Evolutionary conservation across 768 basidiomycete species (phyloP).

Genomic region (Leccinum sublutescens): DNA sequence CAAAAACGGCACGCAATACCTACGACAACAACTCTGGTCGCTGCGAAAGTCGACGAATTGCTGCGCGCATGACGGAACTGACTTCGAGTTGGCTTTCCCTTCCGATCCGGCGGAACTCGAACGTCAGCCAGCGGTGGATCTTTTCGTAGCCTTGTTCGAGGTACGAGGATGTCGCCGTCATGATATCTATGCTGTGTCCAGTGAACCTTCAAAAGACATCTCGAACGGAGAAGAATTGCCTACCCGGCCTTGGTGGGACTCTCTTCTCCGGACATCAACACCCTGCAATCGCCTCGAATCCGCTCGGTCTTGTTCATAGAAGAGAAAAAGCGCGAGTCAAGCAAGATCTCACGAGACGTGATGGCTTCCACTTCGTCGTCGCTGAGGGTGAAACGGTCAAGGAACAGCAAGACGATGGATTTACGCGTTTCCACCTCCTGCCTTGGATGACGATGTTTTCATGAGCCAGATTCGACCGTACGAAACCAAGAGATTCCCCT

Average conservation of each 20-base stretch:
- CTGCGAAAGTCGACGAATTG: slow-evolving; percentile 68
- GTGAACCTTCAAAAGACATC: neutral
- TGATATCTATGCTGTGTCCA: slow-evolving; percentile 73
- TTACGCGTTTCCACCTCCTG: slow-evolving; percentile 68
- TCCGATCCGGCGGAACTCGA: slow-evolving; percentile 80
- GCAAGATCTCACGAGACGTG: slow-evolving; percentile 72
- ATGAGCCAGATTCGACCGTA: neutral
- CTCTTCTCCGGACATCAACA: slow-evolving; percentile 84
- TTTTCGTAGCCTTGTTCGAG: slow-evolving; percentile 92
- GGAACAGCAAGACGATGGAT: slow-evolving; percentile 75
- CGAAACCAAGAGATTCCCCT: slow-evolving; percentile 12
- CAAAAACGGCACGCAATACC: neutral
- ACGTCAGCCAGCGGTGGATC: slow-evolving; percentile 78
- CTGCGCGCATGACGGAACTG: slow-evolving; percentile 60
- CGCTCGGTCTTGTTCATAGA: slow-evolving; percentile 85
- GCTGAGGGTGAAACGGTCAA: slow-evolving; percentile 80
- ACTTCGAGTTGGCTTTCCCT: slow-evolving; percentile 76
- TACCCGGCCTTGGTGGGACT: slow-evolving; percentile 78
- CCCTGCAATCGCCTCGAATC: slow-evolving; percentile 81
- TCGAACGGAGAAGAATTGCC: slow-evolving; percentile 11
- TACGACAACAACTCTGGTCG: slow-evolving; percentile 69
- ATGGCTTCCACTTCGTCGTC: slow-evolving; percentile 72
- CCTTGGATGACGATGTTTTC: slow-evolving; percentile 35
- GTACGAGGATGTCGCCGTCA: slow-evolving; percentile 74
- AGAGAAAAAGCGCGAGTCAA: slow-evolving; percentile 72